Base-by-base conservation (phyloP, 2,329 filamentous ascomycete species). In the Pseudogymnoascus sp. region DNA sequence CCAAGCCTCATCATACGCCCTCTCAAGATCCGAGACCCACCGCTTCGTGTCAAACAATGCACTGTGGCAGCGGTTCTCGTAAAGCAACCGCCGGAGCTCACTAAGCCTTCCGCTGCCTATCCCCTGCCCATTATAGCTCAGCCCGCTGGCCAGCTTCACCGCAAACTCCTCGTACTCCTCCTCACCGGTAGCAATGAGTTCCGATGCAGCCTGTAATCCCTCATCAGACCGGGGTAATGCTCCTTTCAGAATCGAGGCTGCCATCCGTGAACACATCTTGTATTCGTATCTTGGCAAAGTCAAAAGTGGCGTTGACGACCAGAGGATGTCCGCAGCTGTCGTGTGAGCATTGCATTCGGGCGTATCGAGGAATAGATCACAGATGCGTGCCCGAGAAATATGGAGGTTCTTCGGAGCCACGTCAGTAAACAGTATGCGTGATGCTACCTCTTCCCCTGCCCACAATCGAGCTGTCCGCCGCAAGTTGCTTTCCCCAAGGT, bases 261-360 rank as follows among this genome's bases (percentile, higher is more conserved):
- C 94, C 89, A 99, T 99, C 61, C 94, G 89, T 44, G 91, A 96
- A 75, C 94, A 99, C 94, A 99, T 99, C 76, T 99, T 99, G 77
- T 97, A 97, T 59, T 89, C 84, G 74, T 97, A 97, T 36, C 94
- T 85, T 9, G 94, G 92, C 31, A 94, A 80, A 0, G 94, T 99
- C 29, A 99, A 80, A 21, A 99, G 79, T 4, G 94, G 94, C 0
- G 94, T 97, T 68, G 92, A 95, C 60, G 90, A 95, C 94, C 94
- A 99, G 5, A 99, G 80, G 1, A 97, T 89, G 71, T 99, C 94
- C 10, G 94, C 95, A 1, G 94, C 94, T 1, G 94, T 99, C 0
- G 94, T 99, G 74, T 99, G 94, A 1, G 92, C 94, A 71, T 99
- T 99, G 76, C 94, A 99, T 75, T 99, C 94, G 1, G 94, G 92